Base-by-base conservation (phyloP, 108 stramenopile genomes). In the Nitzschia sp. region DNA sequence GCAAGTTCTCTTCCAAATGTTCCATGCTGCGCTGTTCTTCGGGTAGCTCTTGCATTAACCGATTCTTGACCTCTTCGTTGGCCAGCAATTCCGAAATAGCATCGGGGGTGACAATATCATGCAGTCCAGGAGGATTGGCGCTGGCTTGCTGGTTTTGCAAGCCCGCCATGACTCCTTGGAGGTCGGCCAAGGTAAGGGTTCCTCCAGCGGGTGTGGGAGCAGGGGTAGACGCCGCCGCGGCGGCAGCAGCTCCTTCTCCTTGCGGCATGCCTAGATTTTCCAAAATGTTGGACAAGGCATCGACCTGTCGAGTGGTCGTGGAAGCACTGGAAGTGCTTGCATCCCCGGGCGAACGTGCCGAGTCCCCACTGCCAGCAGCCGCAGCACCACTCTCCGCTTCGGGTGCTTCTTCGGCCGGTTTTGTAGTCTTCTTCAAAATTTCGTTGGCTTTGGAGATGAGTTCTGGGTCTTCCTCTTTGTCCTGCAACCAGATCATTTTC, bases 201-300 rank as follows among this genome's bases (percentile, higher is more conserved):
- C 71, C 63, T 25, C 33, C 71, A 21, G 45, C 58, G 1, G 75
- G 27, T 32, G 63, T 56, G 17, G 80, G 41, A 29, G 63, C 64
- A 47, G 71, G 36, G 19, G 41, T 19, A 45, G 69, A 25, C 22
- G 63, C 31, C 53, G 79, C 44, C 11, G 66, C 35, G 19, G 34
- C 38, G 22, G 44, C 45, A 16, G 54, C 53, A 34, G 53, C 47
- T 19, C 48, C 79, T 35, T 68, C 79, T 9, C 80, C 84, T 32
- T 81, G 83, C 28, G 92, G 92, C 73, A 90, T 83, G 17, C 92
- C 92, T 30, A 93, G 71, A 64, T 93, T 93, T 68, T 90, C 89
- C 47, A 93, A 63, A 75, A 93, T 93, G 44, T 82, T 89, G 58
- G 81, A 79, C 30, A 93, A 59, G 0, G 92, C 89, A 76, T 93